Evolutionary conservation across 345 rosid species (phyloP), one percentile per base, ranked within the genome.

Genomic region (Fremontodendron californicum): DNA sequence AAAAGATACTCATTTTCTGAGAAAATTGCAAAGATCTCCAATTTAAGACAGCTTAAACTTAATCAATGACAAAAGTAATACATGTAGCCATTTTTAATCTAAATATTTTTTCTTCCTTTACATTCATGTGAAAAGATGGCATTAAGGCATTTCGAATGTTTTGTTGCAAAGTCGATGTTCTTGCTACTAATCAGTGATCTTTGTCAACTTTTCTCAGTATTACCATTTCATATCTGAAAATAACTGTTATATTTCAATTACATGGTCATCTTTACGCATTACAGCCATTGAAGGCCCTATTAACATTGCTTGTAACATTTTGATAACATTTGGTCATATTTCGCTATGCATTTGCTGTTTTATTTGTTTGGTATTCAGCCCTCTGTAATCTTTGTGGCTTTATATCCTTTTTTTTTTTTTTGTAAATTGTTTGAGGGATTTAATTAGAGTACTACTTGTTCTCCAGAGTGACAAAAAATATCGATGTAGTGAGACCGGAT

Each of bases 401-500:
- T 27, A 13, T 45, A 11, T 25, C 4, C 40, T 23, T 0, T 37
- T 65, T 31, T 60, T 21, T 42, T 15, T 54, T 54, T 9, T 11
- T 67, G 13, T 18, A 71, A 78, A 71, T 64, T 74, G 45, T 79
- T 37, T 72, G 79, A 13, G 40, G 10, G 60, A 7, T 71, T 71
- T 49, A 52, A 71, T 71, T 5, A 51, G 61, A 49, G 29, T 33
- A 10, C 19, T 57, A 55, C 72, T 67, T 49, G 18, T 66, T 68
- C 74, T 80, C n/a, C 77, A 93, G 96, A 90, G 83, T 74, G 89
- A 88, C 78, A 85, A 81, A 25, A 90, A 89, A 75, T 93, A 88
- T 82, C 93, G 93, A 18, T 95, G 99, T 76, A 93, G 99, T 80
- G 99, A 93, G 89, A 95, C 98, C 0, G 94, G 98, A 25, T 93